phyloP scores from a whole-genome alignment of 495 filamentous ascomycete genomes.

The Lentithecium fluviatile region DNA sequence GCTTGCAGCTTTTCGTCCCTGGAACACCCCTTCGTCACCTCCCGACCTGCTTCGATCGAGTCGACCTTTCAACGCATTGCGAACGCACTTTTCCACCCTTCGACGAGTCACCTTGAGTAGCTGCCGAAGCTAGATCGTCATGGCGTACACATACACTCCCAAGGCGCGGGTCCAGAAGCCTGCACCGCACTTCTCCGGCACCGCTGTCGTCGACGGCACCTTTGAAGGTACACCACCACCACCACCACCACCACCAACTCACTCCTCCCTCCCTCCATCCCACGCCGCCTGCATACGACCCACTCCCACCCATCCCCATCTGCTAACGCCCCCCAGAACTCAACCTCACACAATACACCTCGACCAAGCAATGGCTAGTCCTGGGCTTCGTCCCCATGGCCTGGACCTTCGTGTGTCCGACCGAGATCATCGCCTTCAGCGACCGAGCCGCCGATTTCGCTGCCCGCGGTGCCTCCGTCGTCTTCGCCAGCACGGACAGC shows the following conservation, averaged over 20 bases:
- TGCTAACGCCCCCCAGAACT: conserved; percentile 40
- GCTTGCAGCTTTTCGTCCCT: not conserved
- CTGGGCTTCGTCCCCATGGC: conserved; percentile 56
- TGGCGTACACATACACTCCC: conserved; percentile 31
- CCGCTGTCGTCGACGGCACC: conserved; percentile 38
- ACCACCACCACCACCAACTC: not conserved
- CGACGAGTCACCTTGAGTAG: not conserved
- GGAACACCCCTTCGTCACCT: not conserved
- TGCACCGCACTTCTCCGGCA: conserved; percentile 47
- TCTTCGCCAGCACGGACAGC: conserved; percentile 51
- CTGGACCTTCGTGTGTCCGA: conserved; percentile 56
- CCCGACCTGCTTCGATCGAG: not conserved
- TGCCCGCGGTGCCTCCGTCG: conserved; percentile 49
- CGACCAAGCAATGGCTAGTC: conserved; percentile 50
- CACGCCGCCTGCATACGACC: not conserved
- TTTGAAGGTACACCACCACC: conserved; percentile 36
- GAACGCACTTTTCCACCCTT: not conserved
- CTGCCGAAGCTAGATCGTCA: not conserved
- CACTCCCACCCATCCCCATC: not conserved
- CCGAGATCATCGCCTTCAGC: conserved; percentile 54
- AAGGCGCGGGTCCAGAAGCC: conserved; percentile 53
- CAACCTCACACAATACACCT: conserved; percentile 46
- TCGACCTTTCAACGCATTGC: no score
- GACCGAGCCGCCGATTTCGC: conserved; percentile 48
- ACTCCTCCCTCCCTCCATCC: not conserved